Conservation (phyloP, 2,329 filamentous ascomycete species). For the Didymella lethalis region DNA sequence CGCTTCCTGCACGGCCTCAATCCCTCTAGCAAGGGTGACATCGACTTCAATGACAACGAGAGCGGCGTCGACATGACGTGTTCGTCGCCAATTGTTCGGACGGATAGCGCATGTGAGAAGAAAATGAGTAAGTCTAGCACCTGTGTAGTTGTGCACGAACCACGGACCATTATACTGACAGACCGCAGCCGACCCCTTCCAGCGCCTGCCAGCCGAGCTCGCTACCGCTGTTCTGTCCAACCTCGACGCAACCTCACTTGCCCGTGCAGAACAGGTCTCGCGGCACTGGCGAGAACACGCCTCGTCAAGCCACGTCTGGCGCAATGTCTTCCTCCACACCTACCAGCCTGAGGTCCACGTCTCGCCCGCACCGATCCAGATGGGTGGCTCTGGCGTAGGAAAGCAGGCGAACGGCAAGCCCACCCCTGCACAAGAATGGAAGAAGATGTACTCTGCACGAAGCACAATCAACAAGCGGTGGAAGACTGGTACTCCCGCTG, state of each 20-base stretch:
- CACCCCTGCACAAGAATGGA: slow-evolving; percentile 74
- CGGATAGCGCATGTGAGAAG: slow-evolving; percentile 44
- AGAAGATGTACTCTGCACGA: slow-evolving; percentile 80
- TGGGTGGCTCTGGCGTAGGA: slow-evolving; percentile 63
- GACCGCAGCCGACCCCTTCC: slow-evolving; percentile 59
- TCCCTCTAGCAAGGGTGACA: slow-evolving; percentile 26
- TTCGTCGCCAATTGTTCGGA: slow-evolving; percentile 43
- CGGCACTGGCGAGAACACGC: slow-evolving; percentile 64
- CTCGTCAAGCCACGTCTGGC: slow-evolving; percentile 67
- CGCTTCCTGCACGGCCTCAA: slow-evolving; percentile 43
- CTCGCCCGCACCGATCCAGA: slow-evolving; percentile 56
- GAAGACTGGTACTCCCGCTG: slow-evolving; percentile 78
- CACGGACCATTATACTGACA: slow-evolving; percentile 18
- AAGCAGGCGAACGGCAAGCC: slow-evolving; percentile 59
- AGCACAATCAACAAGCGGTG: slow-evolving; percentile 79
- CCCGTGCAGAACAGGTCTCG: slow-evolving; percentile 64
- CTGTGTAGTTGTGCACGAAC: not conserved
- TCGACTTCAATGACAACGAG: slow-evolving; percentile 49
- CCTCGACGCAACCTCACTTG: slow-evolving; percentile 65
- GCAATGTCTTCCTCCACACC: slow-evolving; percentile 65
- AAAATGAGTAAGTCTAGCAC: slow-evolving; percentile 45
- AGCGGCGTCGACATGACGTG: slow-evolving; percentile 51
- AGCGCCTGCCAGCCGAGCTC: slow-evolving; percentile 65
- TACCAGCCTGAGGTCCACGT: slow-evolving; percentile 59
- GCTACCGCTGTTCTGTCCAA: slow-evolving; percentile 66